Percentiles rank a stretch among this genome's conserved stretches.
Evolutionary conservation across 345 rosid species (phyloP).

Genomic region (Lepidium didymum): DNA sequence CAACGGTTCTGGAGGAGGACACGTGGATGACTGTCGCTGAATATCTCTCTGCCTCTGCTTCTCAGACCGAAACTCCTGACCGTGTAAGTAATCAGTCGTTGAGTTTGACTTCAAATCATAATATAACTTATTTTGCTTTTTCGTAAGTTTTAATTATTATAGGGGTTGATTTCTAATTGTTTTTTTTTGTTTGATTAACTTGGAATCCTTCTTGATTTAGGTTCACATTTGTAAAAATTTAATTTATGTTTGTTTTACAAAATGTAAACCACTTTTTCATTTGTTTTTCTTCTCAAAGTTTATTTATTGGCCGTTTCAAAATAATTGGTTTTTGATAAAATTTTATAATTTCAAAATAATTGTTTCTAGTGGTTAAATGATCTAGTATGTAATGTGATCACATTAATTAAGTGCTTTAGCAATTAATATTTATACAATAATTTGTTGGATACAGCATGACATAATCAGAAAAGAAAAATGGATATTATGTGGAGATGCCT

Average conservation of each 20-base stretch:
- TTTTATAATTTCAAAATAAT: neutral
- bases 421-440: neutral
- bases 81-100: constrained; percentile 32
- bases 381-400: neutral
- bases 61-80: constrained; percentile 62
- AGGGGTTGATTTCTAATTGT: too few species aligned
- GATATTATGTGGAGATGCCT: neutral
- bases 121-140: neutral
- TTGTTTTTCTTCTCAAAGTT: neutral
- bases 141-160: too few species aligned
- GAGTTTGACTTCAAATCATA: too few species aligned
- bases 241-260: neutral
- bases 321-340: too few species aligned
- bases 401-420: neutral
- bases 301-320: neutral
- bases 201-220: neutral
- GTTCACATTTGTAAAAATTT: neutral
- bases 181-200: neutral
- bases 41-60: constrained; percentile 54
- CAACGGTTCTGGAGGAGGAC: neutral
- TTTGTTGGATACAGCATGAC: neutral
- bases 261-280: neutral
- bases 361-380: neutral
- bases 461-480: too few species aligned
- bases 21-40: constrained; percentile 21